These are phyloP conservation scores for Colletotrichum viniferum DNA, from an alignment of 2,329 filamentous ascomycete genomes.

Conservation along the genomic window DNA sequence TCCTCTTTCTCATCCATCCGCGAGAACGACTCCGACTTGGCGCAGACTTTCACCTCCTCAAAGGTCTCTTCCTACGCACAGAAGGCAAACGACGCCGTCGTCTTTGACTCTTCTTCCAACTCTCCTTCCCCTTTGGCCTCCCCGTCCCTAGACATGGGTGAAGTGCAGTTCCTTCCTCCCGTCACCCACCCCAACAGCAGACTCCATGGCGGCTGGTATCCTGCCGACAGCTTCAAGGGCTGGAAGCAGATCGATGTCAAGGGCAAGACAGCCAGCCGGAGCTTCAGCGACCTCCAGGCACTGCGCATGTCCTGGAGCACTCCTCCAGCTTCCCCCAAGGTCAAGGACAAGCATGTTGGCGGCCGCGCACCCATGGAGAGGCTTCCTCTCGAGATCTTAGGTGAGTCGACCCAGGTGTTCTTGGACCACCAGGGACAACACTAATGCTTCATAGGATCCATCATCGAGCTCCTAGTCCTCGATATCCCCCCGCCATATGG, in stretches of 20 bases:
- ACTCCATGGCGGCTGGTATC: conserved; percentile 63
- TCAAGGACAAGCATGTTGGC: conserved; percentile 40
- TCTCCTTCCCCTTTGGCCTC: conserved; percentile 37
- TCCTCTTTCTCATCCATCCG: conserved; percentile 68
- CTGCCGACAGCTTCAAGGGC: conserved; percentile 62
- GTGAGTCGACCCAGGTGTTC: conserved; percentile 50
- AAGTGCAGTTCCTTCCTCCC: conserved; percentile 53
- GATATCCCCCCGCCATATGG: conserved; percentile 77
- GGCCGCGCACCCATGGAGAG: conserved; percentile 66
- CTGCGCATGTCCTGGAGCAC: conserved; percentile 60
- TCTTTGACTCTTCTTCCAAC: conserved; percentile 54
- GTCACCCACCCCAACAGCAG: conserved; percentile 60
- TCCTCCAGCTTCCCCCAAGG: conserved; percentile 33
- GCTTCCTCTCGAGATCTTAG: conserved; percentile 72
- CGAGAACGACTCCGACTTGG: conserved; percentile 62
- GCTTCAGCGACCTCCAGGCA: conserved; percentile 63
- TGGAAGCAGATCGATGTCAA: conserved; percentile 67
- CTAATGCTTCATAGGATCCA: conserved; percentile 57
- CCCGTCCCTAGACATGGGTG: conserved; percentile 36
- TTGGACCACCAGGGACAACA: conserved; percentile 15
- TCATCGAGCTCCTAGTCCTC: conserved; percentile 75
- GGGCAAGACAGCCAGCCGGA: conserved; percentile 64
- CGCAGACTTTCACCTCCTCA: conserved; percentile 67
- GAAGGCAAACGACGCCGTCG: conserved; percentile 49
- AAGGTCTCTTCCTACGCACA: conserved; percentile 65